Evolutionary conservation across 2,329 filamentous ascomycete species (phyloP), one percentile per base, ranked within the genome.

Genomic region (Sporothrix variecibatus): DNA sequence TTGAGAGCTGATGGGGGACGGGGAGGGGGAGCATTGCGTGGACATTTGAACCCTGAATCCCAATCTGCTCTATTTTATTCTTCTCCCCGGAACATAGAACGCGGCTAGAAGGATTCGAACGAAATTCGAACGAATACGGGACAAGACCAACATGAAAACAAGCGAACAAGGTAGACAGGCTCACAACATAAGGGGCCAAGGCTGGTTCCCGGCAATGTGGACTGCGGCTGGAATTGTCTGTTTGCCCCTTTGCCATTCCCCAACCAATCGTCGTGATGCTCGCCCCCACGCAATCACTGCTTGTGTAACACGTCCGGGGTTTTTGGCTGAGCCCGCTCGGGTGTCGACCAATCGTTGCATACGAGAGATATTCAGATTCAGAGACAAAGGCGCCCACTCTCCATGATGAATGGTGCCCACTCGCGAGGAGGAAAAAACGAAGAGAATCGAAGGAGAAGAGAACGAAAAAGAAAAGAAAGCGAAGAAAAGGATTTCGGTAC

Each of bases 191-290:
- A 62, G 12, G 43, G 17, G 31, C 17, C 62, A 28, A 46, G 38
- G 38, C 62, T 46, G 38, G 38, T 67, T 67, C 23, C 62, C 38
- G 62, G 62, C 38, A 67, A 23, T 38, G 38, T 43, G 62, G 62
- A 46, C 62, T 43, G 23, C 34, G 62, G 62, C n/a, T 28, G 38
- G 62, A 46, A 26, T 23, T 46, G 38, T 46, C 38, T 15, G 38
- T 67, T 28, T 67, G 38, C 38, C 23, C 62, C 38, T 12, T 67
- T 46, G 38, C n/a, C 38, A 23, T 46, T 28, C 20, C 17, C 23
- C 23, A 5, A 20, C 62, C 62, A 67, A 67, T 67, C 38, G 62
- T n/a, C 62, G 20, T 6, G 38, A 23, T 17, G 6, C 7, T 28
- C 40, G 62, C 12, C n/a, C 17, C 38, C 28, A 67, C n/a, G n/a